Base-by-base conservation (phyloP, 306 rosid species). In the Fragaria ananassa region DNA sequence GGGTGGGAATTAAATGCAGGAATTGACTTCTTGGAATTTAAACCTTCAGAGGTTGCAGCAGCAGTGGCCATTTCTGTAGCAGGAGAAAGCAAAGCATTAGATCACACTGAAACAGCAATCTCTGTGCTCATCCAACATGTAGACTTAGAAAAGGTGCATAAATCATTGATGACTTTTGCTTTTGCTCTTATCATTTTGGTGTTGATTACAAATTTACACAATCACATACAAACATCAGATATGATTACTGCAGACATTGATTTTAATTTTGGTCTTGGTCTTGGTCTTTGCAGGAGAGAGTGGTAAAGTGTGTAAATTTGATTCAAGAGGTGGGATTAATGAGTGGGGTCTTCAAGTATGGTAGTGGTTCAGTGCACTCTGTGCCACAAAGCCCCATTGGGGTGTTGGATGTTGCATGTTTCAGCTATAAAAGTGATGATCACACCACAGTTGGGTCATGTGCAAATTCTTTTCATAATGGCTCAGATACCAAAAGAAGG, bases 1-100 rank as follows among this genome's bases (percentile, higher is more conserved):
- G 83, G 88, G 82, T 87, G 80, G 83, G 82, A 80, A 84, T 82
- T 85, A 35, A 86, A 89, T 85, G 97, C 92, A 95, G 98, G 89
- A 70, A 85, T 93, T 76, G 99, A 91, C 74, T 92, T 90, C 86
- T 88, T 96, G 93, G 99, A 88, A 87, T 96, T 88, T 91, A 92
- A 66, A 81, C 93, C 97, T 42, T 96, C 99, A 44, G 98, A 92
- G 79, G 81, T 96, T 70, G 98, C 98, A 75, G 99, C 94, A 67
- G 98, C 99, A 8, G 93, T 89, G 81, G 93, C 98, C 13, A 83
- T 90, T 70, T 83, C 78, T 83, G 89, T 89, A 45, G 84, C 86
- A 15, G 84, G 87, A 62, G 91, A 86, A 80, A 78, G 86, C 81
- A 81, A 86, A 86, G 58, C 88, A 74, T 77, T 88, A 61, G 89